phyloP scores from a whole-genome alignment of 23 red algal genomes.

The Gracilaria caudata region DNA sequence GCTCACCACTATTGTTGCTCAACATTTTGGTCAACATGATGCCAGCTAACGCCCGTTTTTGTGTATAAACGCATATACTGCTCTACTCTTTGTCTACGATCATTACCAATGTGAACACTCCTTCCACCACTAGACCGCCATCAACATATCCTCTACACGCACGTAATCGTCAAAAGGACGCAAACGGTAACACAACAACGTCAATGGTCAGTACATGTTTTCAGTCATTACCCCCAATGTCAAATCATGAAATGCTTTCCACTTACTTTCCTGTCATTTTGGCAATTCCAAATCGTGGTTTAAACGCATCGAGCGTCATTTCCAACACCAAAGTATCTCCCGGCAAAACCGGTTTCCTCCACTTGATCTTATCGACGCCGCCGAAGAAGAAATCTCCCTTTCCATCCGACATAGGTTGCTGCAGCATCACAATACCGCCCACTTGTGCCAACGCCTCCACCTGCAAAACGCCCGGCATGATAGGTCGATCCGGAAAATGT shows the following conservation, averaged over 20 bases:
- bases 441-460: conserved; percentile 96
- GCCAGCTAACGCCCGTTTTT: not conserved
- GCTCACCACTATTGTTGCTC: conserved; percentile 43
- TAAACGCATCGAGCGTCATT: conserved; percentile 66
- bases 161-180: not conserved
- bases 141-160: conserved; percentile 75
- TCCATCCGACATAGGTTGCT: conserved; percentile 60
- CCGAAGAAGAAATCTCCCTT: conserved; percentile 83
- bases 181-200: not conserved
- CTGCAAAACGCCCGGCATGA: conserved; percentile 96
- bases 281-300: conserved; percentile 80
- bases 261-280: conserved; percentile 92
- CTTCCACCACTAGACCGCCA: conserved; percentile 84
- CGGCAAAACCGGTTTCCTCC: conserved; percentile 87
- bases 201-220: not conserved
- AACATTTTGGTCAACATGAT: conserved; percentile 40
- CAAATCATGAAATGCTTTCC: not conserved
- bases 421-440: conserved; percentile 93
- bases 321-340: conserved; percentile 97
- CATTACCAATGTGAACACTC: conserved; percentile 87
- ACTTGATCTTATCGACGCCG: conserved; percentile 86
- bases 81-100: conserved; percentile 52
- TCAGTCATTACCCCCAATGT: not conserved
- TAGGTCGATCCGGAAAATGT: conserved; percentile 92
- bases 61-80: not conserved